A percentile compares a stretch with the other conserved stretches of the same genome.
Conservation (phyloP, 1,139 yeast genomes). For the Debaryomyces singareniensis region DNA sequence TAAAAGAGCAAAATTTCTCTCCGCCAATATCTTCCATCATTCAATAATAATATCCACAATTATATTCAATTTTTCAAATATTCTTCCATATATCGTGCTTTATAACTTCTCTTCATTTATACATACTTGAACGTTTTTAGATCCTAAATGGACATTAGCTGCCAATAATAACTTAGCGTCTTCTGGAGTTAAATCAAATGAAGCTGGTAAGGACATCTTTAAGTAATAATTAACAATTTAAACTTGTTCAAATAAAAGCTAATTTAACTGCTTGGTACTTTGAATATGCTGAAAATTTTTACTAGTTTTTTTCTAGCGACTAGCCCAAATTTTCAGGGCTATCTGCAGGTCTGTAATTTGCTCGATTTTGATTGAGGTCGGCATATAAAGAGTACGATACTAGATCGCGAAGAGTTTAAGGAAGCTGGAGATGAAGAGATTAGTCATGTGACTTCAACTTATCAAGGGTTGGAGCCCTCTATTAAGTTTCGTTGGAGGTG, state of each 20-base stretch:
- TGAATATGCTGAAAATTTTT: neutral
- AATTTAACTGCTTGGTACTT: neutral
- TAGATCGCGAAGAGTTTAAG: too few species aligned
- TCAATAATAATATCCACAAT: neutral
- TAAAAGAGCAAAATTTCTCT: conserved; percentile 4
- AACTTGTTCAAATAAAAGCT: neutral
- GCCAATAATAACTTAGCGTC: conserved; percentile 99
- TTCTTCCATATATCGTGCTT: conserved; percentile 1
- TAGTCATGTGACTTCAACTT: too few species aligned
- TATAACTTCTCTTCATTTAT: conserved; percentile 4
- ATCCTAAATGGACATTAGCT: conserved; percentile 99
- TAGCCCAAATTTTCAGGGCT: neutral
- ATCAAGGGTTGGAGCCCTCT: too few species aligned
- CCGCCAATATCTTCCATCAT: conserved; percentile 1
- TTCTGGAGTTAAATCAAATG: conserved; percentile 92
- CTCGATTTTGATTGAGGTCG: too few species aligned
- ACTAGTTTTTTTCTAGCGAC: neutral
- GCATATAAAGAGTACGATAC: too few species aligned
- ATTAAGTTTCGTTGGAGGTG: too few species aligned
- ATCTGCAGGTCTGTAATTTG: too few species aligned
- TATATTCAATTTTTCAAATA: neutral
- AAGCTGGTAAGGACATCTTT: conserved; percentile 80
- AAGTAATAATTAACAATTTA: neutral
- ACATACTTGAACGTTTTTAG: conserved; percentile 98
- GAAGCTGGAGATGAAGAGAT: too few species aligned